Conservation (phyloP, 2,329 filamentous ascomycete species). For the Chaetomium sp. region DNA sequence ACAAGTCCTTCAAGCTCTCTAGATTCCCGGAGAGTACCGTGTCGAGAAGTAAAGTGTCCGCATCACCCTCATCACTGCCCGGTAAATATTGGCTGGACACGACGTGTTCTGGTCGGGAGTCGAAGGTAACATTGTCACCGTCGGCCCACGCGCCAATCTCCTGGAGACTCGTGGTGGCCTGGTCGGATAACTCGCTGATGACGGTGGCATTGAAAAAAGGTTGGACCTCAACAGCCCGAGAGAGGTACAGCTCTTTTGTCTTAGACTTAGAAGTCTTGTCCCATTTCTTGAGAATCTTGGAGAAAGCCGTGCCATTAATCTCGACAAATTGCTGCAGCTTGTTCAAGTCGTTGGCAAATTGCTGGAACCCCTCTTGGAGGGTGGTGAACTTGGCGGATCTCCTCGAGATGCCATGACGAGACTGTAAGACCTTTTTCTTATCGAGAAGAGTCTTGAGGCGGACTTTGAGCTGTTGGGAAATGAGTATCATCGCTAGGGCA, state of each 20-base stretch:
- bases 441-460: conserved; percentile 87
- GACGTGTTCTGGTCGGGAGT: conserved; percentile 53
- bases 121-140: conserved; percentile 85
- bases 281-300: conserved; percentile 99
- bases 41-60: conserved; percentile 81
- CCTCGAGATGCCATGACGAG: conserved; percentile 72
- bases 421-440: conserved; percentile 88
- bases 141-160: conserved; percentile 96
- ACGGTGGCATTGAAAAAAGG: conserved; percentile 97
- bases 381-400: conserved; percentile 90
- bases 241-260: conserved; percentile 95
- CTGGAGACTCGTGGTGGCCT: conserved; percentile 91
- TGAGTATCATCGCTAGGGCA: conserved; percentile 8
- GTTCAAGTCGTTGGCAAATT: conserved; percentile 93
- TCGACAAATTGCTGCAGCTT: conserved; percentile 99
- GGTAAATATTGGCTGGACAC: conserved; percentile 59
- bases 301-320: conserved; percentile 95
- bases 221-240: conserved; percentile 91
- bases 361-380: conserved; percentile 91
- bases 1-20: conserved; percentile 69
- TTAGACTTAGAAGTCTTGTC: conserved; percentile 99
- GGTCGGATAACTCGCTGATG: conserved; percentile 92
- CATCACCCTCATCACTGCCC: conserved; percentile 80
- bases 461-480: conserved; percentile 67
- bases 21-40: conserved; percentile 78